These are phyloP conservation scores for Grifola frondosa DNA, from an alignment of 1,284 basidiomycete genomes.

Conservation along the genomic window DNA sequence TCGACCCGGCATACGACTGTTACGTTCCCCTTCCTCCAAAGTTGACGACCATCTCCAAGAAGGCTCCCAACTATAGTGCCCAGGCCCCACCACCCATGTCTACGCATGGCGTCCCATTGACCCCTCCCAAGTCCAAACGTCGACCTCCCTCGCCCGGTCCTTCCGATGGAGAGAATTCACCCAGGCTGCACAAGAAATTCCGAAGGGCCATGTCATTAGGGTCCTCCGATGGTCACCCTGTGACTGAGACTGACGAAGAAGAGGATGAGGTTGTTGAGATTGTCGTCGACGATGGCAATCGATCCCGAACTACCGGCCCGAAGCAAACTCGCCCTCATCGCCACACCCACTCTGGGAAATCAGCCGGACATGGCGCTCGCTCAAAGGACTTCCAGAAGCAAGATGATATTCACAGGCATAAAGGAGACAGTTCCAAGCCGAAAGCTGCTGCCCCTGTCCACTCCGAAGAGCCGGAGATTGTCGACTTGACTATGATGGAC, in stretches of 20 bases:
- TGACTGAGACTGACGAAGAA: conserved; percentile 38
- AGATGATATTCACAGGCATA: no score
- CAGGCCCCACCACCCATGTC: neutral
- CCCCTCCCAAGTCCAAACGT: conserved; percentile 16
- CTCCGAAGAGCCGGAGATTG: conserved; percentile 18
- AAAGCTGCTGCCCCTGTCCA: no score
- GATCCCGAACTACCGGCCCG: no score
- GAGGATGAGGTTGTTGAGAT: conserved; percentile 55
- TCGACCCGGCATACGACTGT: conserved; percentile 69
- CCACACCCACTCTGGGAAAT: no score
- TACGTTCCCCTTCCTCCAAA: conserved; percentile 47
- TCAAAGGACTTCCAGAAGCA: no score
- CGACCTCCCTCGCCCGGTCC: conserved; percentile 17
- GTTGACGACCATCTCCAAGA: conserved; percentile 30
- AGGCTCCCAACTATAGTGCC: conserved; percentile 10
- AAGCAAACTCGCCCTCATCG: no score
- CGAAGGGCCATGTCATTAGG: conserved; percentile 14
- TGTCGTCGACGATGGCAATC: conserved; percentile 55
- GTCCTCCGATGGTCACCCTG: conserved; percentile 6
- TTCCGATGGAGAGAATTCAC: conserved; percentile 7
- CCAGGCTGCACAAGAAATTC: conserved; percentile 19
- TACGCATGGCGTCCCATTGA: neutral
- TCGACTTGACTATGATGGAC: conserved; percentile 21
- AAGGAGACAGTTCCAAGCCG: no score
- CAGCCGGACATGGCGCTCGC: no score